These are phyloP conservation scores for Cunninghamia lanceolata DNA, from an alignment of 75 land plant genomes.

Conservation along the genomic window DNA sequence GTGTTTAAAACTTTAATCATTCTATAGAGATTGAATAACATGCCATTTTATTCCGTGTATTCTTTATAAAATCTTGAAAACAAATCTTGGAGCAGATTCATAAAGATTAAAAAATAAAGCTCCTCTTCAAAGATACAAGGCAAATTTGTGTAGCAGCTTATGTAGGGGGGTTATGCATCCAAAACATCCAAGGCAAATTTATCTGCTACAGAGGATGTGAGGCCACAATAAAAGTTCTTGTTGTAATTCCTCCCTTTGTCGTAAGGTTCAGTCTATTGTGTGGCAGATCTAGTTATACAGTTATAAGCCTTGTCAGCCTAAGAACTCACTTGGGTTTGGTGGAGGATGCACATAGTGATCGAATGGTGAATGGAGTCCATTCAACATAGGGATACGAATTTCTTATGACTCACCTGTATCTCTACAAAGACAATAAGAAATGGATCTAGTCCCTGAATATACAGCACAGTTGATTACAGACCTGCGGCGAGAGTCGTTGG, in stretches of 20 bases:
- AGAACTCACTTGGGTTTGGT: background rate
- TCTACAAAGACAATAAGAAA: background rate
- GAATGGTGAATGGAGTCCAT: background rate
- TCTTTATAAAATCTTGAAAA: too few species aligned
- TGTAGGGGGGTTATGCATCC: too few species aligned
- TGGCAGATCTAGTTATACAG: background rate
- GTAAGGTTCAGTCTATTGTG: too few species aligned
- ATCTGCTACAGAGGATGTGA: background rate
- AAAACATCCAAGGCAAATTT: background rate
- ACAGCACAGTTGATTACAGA: conserved; percentile 9
- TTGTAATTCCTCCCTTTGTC: too few species aligned
- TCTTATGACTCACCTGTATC: background rate
- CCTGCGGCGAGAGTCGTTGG: conserved; percentile 90
- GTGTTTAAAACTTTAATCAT: too few species aligned
- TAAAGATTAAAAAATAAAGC: too few species aligned
- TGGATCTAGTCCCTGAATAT: too few species aligned
- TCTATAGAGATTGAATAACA: too few species aligned
- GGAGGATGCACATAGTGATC: background rate
- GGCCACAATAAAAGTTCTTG: background rate
- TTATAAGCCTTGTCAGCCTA: background rate
- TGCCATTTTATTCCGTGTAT: too few species aligned
- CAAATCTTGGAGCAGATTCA: too few species aligned
- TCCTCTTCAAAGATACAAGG: background rate
- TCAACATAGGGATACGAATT: background rate
- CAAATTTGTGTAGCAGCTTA: too few species aligned